Base-by-base conservation (phyloP, 2,329 filamentous ascomycete species). In the Fusarium irregulare region DNA sequence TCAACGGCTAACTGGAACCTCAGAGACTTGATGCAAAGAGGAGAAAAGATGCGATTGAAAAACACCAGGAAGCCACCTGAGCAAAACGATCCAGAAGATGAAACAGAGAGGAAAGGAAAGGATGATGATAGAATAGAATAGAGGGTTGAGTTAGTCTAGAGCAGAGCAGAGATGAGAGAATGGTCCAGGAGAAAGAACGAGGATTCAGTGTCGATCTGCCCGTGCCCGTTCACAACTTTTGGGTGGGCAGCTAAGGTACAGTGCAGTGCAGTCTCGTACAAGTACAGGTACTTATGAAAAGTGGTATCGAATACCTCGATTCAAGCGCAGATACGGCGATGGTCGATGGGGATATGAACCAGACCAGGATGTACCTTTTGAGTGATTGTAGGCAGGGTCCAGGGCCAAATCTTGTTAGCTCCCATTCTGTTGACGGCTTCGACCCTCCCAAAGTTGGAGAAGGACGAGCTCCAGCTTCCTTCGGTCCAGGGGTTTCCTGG, bases 401-500 rank as follows among this genome's bases (percentile, higher is more conserved):
- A 63, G 58, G 58, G 23, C 49, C 49, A 28, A 47, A 50, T 50
- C 40, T 46, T 46, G 32, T 25, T 45, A 46, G 51, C 57, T 62
- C 54, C 60, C 66, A 42, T 44, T 44, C 28, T 30, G 45, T 63
- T 47, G 60, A 65, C 60, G 59, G 47, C 60, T 64, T 64, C 47
- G 63, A 46, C 37, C 53, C 61, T 64, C 42, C 47, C 47, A 62
- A 49, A 59, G 54, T 50, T 68, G 66, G 66, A 69, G 61, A 64
- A 64, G 45, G 18, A 45, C 49, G 27, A 60, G 42, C 53, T 63
- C 27, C 49, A 64, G 42, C 60, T 64, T 64, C 51, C 37, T 67
- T 63, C 50, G 53, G 62, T 64, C 67, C 67, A 70, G 68, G 68
- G 68, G 66, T 55, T 70, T 64, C 57, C 66, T 53, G 62, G 62